Evolutionary conservation across 169 alveolate species (phyloP), one percentile per base, ranked within the genome.

Genomic region (Miamiensis avidus): DNA sequence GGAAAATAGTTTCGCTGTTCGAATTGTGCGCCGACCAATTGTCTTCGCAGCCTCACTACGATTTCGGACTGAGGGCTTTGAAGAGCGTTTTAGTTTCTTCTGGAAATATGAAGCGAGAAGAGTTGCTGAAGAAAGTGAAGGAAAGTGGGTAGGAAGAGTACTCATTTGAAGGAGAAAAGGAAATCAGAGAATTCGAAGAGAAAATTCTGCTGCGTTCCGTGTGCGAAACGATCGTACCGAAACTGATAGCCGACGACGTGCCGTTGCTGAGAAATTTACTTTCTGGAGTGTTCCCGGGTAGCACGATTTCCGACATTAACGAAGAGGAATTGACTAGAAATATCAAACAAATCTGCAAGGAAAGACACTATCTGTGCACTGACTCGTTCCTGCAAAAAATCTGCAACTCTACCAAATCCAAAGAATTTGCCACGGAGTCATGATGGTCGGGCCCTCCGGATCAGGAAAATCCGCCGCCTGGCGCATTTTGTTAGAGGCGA

Each of bases 391-490:
- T 98, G 49, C 95, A 96, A 82, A 98, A 98, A 87, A 96, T 97
- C 92, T 98, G 78, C 98, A 98, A 85, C 92, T 97, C 81, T 96
- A 94, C 92, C 97, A 98, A 89, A 98, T 98, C 81, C 96, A 96
- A 94, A 96, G 96, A 88, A 93, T 98, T 73, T 98, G 98, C 84
- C 99, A 98, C 89, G 99, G 99, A 49, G 97, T 99, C 28, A 98
- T 99, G 99, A 90, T 98, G 96, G 99, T 99, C 49, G 99, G 99
- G 6, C 98, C 98, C 77, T 97, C 99, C 34, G 99, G 99, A 28
- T 95, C 98, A 31, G 99, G 99, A 31, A 99, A 99, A 90, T 89
- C 97, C 74, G 96, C 98, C 34, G 98, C 97, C 49, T 92, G 97
- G 97, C 91, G 93, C 91, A 88, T 97, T 49, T 93, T 98, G 69